Conservation (phyloP, 257 asterid genomes). For the Verbena officinalis region DNA sequence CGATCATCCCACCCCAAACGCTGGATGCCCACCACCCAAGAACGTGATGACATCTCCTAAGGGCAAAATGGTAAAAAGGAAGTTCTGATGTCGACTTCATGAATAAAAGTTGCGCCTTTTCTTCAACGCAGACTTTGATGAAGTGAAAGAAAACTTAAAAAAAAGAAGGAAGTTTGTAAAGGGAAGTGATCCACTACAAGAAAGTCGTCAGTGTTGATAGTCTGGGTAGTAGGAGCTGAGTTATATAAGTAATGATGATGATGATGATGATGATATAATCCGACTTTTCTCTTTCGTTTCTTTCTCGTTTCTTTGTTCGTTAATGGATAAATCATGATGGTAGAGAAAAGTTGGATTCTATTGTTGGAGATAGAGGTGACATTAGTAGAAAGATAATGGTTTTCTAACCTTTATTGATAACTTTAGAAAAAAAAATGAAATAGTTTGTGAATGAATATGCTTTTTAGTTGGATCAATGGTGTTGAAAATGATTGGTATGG, state of each 20-base stretch:
- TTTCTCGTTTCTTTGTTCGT: not conserved
- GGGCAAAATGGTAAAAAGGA: slow-evolving; percentile 20
- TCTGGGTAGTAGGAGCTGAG: slow-evolving; percentile 27
- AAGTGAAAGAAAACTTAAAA: not conserved
- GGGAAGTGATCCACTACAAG: slow-evolving; percentile 24
- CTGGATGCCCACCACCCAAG: slow-evolving; percentile 38
- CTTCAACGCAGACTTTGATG: slow-evolving; percentile 19
- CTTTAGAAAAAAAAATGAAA: slow-evolving; percentile 1
- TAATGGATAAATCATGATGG: slow-evolving; percentile 27
- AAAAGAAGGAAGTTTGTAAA: slow-evolving; percentile 26
- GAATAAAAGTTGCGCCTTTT: slow-evolving; percentile 13
- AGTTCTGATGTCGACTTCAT: not conserved
- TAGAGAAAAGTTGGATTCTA: slow-evolving; percentile 27
- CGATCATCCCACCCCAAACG: slow-evolving; percentile 46
- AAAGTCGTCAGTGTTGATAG: slow-evolving; percentile 27
- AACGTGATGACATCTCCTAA: slow-evolving; percentile 9
- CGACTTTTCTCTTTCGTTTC: not conserved
- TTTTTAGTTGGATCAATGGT: slow-evolving; percentile 7
- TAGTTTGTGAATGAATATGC: slow-evolving; percentile 2
- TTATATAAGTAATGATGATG: not conserved
- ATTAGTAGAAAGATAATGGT: slow-evolving; percentile 16
- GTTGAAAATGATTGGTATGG: slow-evolving; percentile 24
- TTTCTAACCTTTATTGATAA: slow-evolving; percentile 23
- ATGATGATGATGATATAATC: slow-evolving; percentile 7
- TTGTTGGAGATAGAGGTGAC: slow-evolving; percentile 40